Base-by-base conservation (phyloP, 352 stramenopile species). In the Pythium rhizo-oryzae region DNA sequence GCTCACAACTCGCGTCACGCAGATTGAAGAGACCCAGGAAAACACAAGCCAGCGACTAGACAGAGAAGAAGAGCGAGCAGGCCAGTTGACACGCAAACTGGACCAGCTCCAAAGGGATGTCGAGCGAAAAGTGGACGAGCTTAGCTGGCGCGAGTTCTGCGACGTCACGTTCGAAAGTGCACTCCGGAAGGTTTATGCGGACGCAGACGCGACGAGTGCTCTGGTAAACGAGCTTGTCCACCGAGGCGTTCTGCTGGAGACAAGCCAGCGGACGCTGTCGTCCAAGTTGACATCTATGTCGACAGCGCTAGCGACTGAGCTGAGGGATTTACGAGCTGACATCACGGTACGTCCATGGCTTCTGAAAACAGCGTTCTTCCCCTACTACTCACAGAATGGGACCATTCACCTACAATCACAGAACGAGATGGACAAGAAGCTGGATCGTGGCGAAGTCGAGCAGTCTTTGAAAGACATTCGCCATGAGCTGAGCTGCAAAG, bases 401-500 rank as follows among this genome's bases (percentile, higher is more conserved):
- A 18, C 15, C 49, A 11, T 21, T 28, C 12, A 2, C 18, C 0
- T 15, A 41, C 7, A 28, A 12, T 18, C 3, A 51, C 15, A 66
- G 59, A 24, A 7, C n/a, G 49, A 66, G n/a, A 18, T 66, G 13
- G 37, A 57, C 7, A 59, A 54, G 5, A 72, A 64, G 35, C 41
- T 67, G 2, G 51, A 55, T 37, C 60, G 43, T 2, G 24, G 19
- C 12, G 41, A 62, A 25, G 43, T 66, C 8, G 55, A 68, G 6
- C 8, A 8, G 16, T 6, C 30, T 9, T 1, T 70, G 0, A 63
- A 63, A 12, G 60, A 74, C n/a, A 70, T 77, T 1, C 66, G 46
- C 7, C 60, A 69, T 12, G 70, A 77, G 47, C 58, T 77, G 2
- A 59, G 24, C 28, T 73, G 65, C 65, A 77, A 77, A 24, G 70